phyloP scores from a whole-genome alignment of 2,329 filamentous ascomycete genomes.

The Colletotrichum karsti region DNA sequence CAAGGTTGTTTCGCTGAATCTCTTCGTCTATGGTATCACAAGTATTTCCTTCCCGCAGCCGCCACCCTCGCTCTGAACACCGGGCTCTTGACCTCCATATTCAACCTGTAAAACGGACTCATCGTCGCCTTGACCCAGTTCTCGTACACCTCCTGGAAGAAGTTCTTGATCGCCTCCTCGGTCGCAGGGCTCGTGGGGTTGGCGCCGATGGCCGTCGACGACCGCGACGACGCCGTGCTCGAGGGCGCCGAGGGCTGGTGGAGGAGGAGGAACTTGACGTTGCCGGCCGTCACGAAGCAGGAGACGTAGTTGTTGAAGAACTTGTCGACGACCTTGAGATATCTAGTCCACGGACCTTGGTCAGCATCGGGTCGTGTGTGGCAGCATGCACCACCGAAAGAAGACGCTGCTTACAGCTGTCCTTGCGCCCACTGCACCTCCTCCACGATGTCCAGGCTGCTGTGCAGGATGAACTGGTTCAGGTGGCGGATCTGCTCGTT shows the following conservation, averaged over 20 bases:
- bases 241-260: slow-evolving; percentile 75
- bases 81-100: slow-evolving; percentile 86
- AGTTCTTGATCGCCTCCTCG: slow-evolving; percentile 94
- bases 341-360: slow-evolving; percentile 60
- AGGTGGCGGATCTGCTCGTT: slow-evolving; percentile 88
- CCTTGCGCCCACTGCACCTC: slow-evolving; percentile 93
- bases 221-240: slow-evolving; percentile 52
- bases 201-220: slow-evolving; percentile 76
- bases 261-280: slow-evolving; percentile 92
- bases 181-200: slow-evolving; percentile 91
- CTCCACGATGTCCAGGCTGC: slow-evolving; percentile 92
- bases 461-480: slow-evolving; percentile 98
- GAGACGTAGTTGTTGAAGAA: slow-evolving; percentile 97
- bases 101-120: slow-evolving; percentile 92
- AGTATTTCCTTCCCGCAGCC: slow-evolving; percentile 91
- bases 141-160: slow-evolving; percentile 96
- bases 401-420: slow-evolving; percentile 80
- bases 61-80: slow-evolving; percentile 85
- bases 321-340: slow-evolving; percentile 95
- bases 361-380: neutral
- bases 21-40: slow-evolving; percentile 55
- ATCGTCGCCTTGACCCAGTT: slow-evolving; percentile 96
- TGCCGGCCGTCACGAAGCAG: slow-evolving; percentile 91
- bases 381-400: neutral
- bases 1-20: neutral